A percentile compares a stretch with the other conserved stretches of the same genome.
Evolutionary conservation across 1,284 basidiomycete species (phyloP).

Genomic region (Peniophora sp.): DNA sequence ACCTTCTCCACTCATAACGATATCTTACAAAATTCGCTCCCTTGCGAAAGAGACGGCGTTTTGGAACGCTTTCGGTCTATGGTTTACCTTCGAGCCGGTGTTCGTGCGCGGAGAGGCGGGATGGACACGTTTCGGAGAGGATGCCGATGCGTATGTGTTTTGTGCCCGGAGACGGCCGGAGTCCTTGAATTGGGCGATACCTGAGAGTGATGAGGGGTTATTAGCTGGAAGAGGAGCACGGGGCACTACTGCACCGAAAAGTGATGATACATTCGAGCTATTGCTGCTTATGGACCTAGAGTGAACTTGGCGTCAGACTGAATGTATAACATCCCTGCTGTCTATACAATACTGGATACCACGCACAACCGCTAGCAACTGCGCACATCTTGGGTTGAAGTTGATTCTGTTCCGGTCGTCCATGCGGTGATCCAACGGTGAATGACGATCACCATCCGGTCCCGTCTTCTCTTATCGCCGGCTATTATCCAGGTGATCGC

Average conservation of each 20-base stretch:
- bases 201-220: constrained; percentile 43
- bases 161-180: constrained; percentile 47
- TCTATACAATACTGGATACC: too few species aligned
- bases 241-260: constrained; percentile 34
- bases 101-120: constrained; percentile 22
- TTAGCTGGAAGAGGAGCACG: constrained; percentile 46
- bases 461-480: too few species aligned
- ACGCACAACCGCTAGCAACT: too few species aligned
- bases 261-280: constrained; percentile 62
- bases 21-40: constrained; percentile 75
- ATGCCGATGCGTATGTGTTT: constrained; percentile 52
- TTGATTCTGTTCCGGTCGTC: too few species aligned
- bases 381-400: background rate
- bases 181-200: constrained; percentile 49
- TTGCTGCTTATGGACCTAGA: constrained; percentile 49
- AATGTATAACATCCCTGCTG: background rate
- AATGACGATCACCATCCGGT: too few species aligned
- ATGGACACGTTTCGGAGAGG: constrained; percentile 22
- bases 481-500: too few species aligned
- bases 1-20: constrained; percentile 29
- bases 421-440: too few species aligned
- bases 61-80: constrained; percentile 76
- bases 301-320: too few species aligned
- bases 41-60: constrained; percentile 71
- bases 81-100: constrained; percentile 70